These are phyloP conservation scores for Fraxinus americana DNA, from an alignment of 257 asterid genomes.

Conservation along the genomic window DNA sequence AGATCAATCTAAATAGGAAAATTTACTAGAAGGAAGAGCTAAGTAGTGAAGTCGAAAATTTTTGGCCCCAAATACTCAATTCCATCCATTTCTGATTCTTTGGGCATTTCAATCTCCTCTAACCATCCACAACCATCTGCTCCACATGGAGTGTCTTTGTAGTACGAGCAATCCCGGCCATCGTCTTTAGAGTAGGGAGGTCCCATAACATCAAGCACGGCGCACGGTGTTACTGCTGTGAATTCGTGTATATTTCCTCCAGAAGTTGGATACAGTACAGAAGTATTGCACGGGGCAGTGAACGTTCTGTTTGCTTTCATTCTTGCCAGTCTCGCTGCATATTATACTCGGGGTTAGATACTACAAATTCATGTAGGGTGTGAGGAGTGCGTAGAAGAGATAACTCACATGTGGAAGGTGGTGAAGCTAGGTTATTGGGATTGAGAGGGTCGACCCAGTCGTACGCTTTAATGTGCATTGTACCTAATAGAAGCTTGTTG, in stretches of 20 bases:
- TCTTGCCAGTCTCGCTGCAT: constrained; percentile 60
- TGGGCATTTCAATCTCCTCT: constrained; percentile 58
- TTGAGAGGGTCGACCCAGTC: constrained; percentile 57
- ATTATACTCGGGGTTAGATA: constrained; percentile 1
- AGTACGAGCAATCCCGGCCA: constrained; percentile 70
- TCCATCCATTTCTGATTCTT: constrained; percentile 77
- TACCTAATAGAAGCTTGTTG: constrained; percentile 81
- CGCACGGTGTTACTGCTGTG: constrained; percentile 81
- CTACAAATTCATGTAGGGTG: not conserved
- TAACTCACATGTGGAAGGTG: constrained; percentile 49
- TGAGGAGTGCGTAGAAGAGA: not conserved
- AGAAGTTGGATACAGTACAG: constrained; percentile 78
- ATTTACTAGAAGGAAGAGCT: not conserved
- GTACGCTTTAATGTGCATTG: constrained; percentile 80
- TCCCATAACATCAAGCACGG: constrained; percentile 76
- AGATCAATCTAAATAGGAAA: not conserved
- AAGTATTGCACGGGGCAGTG: constrained; percentile 67
- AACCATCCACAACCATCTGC: constrained; percentile 56
- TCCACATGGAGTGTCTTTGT: constrained; percentile 45
- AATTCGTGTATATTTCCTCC: constrained; percentile 92
- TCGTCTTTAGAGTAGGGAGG: constrained; percentile 77
- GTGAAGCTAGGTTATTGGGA: constrained; percentile 13
- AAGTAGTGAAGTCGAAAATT: constrained; percentile 26
- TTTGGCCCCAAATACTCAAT: constrained; percentile 73
- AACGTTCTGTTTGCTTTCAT: constrained; percentile 49